These are phyloP conservation scores for Acanthamoeba lenticulata DNA, from an alignment of 208 protist species.

Conservation along the genomic window DNA sequence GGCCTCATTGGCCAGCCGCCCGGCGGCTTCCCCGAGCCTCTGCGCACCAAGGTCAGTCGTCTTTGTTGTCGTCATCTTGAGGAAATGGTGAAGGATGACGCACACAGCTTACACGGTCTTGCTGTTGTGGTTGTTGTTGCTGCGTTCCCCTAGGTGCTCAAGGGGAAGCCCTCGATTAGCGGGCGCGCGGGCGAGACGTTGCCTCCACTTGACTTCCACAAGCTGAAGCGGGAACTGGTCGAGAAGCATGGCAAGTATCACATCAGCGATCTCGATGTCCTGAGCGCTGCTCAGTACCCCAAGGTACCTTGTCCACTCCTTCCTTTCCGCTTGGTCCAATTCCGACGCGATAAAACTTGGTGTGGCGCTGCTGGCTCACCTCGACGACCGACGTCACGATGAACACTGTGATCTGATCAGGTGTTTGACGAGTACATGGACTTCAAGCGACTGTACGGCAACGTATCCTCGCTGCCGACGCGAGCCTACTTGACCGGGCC, in stretches of 20 bases:
- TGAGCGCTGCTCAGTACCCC: constrained; percentile 84
- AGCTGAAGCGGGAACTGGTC: constrained; percentile 71
- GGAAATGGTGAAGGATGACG: not conserved
- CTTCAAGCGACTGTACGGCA: constrained; percentile 81
- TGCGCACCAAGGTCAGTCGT: constrained; percentile 80
- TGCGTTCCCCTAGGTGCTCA: too few species aligned
- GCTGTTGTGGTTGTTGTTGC: not conserved
- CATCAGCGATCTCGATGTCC: constrained; percentile 83
- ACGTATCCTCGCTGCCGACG: constrained; percentile 83
- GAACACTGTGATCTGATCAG: too few species aligned
- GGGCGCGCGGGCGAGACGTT: constrained; percentile 82
- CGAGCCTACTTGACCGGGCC: constrained; percentile 74
- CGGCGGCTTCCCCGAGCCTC: constrained; percentile 87
- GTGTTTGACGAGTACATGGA: constrained; percentile 87
- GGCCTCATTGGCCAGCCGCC: constrained; percentile 84
- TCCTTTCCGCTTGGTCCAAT: constrained; percentile 31
- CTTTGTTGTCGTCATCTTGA: not conserved
- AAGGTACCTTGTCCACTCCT: constrained; percentile 11
- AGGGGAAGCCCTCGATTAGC: constrained; percentile 67
- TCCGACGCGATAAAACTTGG: constrained; percentile 81
- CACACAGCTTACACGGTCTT: not conserved
- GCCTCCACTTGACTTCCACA: constrained; percentile 83
- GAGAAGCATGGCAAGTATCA: constrained; percentile 70
- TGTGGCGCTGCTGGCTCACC: too few species aligned
- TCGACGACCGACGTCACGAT: too few species aligned